Evolutionary conservation across 305 asterid genomes (phyloP).

Genomic region (Fraxinus sp.): DNA sequence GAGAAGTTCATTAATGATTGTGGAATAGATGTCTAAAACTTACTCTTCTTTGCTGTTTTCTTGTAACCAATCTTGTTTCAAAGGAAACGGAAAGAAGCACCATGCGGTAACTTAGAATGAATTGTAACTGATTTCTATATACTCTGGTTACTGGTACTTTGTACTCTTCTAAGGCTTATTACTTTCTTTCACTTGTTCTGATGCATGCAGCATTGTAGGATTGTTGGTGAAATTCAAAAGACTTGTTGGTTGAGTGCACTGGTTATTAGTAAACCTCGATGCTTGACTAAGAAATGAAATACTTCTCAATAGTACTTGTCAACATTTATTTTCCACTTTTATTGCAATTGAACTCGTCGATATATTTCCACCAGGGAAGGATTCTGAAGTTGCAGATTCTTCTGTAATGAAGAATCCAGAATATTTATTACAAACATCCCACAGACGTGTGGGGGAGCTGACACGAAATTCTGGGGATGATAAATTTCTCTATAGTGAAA

Average conservation of each 20-base stretch:
- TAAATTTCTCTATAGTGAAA: conserved; percentile 27
- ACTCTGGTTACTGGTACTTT: background rate
- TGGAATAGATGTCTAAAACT: background rate
- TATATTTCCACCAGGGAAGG: conserved; percentile 34
- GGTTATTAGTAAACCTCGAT: conserved; percentile 12
- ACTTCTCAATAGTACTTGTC: conserved; percentile 1
- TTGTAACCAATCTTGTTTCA: background rate
- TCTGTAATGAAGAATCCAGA: conserved; percentile 23
- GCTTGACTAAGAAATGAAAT: conserved; percentile 9
- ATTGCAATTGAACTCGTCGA: background rate
- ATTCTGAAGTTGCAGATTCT: conserved; percentile 30
- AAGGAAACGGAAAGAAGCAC: background rate
- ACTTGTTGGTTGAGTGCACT: background rate
- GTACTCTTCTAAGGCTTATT: background rate
- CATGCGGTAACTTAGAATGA: background rate
- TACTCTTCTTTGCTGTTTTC: background rate
- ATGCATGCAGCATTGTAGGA: conserved; percentile 4
- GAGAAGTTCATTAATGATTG: background rate
- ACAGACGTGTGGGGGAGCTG: conserved; percentile 27
- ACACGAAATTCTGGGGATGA: conserved; percentile 24
- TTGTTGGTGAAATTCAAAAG: conserved; percentile 14
- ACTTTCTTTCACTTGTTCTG: conserved; percentile 5
- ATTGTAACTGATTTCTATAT: background rate
- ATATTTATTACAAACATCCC: conserved; percentile 24
- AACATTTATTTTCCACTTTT: background rate